Evolutionary conservation across 345 rosid genomes (phyloP), one percentile per base, ranked within the genome.

Genomic region (Camelina hispida): DNA sequence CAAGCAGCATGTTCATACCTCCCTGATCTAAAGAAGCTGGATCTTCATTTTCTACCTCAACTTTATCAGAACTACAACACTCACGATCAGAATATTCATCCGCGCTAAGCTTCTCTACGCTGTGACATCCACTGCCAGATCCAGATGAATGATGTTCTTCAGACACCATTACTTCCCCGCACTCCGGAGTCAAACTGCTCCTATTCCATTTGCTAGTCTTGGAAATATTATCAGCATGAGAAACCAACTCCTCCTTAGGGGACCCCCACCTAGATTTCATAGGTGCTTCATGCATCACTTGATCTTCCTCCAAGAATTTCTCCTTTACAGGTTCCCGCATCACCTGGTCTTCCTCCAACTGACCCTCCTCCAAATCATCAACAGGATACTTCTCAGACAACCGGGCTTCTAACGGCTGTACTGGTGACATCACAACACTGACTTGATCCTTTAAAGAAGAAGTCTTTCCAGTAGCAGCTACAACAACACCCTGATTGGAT

Each of bases 221-320:
- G 60, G 77, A 61, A 47, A 78, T 84, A 40, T 67, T 73, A 62
- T 74, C 79, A 22, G 65, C 30, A 34, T 16, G 70, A 43, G 75
- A 72, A 18, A 71, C 7, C 32, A 56, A 35, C 30, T 34, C 54
- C 52, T 66, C 80, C 22, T 71, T 72, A 0, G 84, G 84, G 38
- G 82, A 71, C 25, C 81, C 94, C 98, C 98, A 91, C 10, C 91
- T 82, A 3, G 93, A 94, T 69, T 81, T 82, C 57, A 86, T 55
- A 77, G 62, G 82, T 13, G 83, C 81, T 18, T 73, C 75, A 11
- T 70, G 84, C 35, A 68, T 51, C 73, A 82, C 56, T 30, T 72
- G 83, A 15, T 83, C 86, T 68, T 83, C 82, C 77, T 76, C 87
- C 69, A 73, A 62, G 64, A 71, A 75, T 65, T 56, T 69, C 17